phyloP scores from a whole-genome alignment of 768 basidiomycete species.

The Rhizopogon vesiculosus region DNA sequence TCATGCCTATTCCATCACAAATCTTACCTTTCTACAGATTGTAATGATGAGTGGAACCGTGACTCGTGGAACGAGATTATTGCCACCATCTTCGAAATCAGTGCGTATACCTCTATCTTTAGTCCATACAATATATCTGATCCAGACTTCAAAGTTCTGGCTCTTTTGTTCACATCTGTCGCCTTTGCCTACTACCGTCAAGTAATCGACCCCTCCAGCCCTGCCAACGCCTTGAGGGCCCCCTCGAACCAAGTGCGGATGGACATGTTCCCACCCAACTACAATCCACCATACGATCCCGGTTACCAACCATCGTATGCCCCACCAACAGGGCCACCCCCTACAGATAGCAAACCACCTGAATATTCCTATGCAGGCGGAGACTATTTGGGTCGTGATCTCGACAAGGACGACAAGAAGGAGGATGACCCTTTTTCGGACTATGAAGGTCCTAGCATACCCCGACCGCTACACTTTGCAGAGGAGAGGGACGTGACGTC shows the following conservation, averaged over 20 bases:
- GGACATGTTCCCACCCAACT: constrained; percentile 43
- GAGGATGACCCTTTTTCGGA: constrained; percentile 56
- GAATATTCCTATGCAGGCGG: constrained; percentile 38
- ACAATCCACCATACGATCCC: constrained; percentile 52
- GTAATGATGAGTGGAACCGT: constrained; percentile 51
- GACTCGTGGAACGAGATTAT: constrained; percentile 69
- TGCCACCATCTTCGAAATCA: constrained; percentile 49
- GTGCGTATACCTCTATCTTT: constrained; percentile 35
- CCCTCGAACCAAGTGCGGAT: constrained; percentile 33
- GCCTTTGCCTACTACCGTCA: constrained; percentile 76
- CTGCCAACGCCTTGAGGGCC: constrained; percentile 44
- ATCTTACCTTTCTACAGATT: constrained; percentile 43
- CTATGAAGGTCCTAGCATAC: constrained; percentile 33
- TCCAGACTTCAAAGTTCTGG: constrained; percentile 38
- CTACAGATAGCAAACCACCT: constrained; percentile 43
- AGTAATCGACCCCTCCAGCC: constrained; percentile 59
- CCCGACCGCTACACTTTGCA: constrained; percentile 29
- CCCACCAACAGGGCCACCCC: constrained; percentile 49
- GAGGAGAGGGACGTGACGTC: constrained; percentile 41
- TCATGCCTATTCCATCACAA: no score
- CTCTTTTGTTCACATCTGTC: constrained; percentile 56
- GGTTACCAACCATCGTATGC: constrained; percentile 34
- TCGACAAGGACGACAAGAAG: constrained; percentile 26
- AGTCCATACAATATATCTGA: neutral
- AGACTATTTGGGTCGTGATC: constrained; percentile 22